Evolutionary conservation across 208 protist genomes (phyloP).

Genomic region (Trypanosomatidae sp.): DNA sequence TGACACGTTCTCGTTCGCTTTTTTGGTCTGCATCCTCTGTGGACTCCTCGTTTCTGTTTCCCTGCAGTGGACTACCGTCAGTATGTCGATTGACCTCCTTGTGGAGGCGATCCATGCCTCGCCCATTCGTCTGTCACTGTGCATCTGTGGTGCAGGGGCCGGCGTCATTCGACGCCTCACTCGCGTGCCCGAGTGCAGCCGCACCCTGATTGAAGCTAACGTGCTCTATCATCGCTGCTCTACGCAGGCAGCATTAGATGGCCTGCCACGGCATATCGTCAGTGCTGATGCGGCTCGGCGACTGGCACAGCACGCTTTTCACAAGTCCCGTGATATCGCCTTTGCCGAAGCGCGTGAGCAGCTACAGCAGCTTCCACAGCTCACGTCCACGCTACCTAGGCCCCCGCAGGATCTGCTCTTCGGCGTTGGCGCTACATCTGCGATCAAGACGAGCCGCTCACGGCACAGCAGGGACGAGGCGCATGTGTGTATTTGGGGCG

Average conservation of each 20-base stretch:
- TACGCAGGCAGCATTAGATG: constrained; percentile 37
- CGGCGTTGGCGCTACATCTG: constrained; percentile 65
- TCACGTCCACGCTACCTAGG: not conserved
- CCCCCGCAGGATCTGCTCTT: constrained; percentile 18
- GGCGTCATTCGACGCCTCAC: constrained; percentile 42
- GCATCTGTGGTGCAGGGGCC: constrained; percentile 51
- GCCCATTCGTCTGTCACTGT: constrained; percentile 35
- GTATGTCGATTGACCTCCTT: constrained; percentile 23
- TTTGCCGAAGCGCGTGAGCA: constrained; percentile 6
- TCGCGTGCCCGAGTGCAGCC: constrained; percentile 52
- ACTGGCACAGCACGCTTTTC: constrained; percentile 66
- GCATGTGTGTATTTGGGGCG: constrained; percentile 52
- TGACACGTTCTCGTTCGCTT: not conserved
- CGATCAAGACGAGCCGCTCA: constrained; percentile 38
- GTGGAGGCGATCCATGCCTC: constrained; percentile 51
- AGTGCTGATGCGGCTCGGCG: constrained; percentile 33
- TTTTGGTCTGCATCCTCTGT: not conserved
- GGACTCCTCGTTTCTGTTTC: not conserved
- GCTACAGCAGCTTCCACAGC: not conserved
- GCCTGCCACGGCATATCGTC: constrained; percentile 38
- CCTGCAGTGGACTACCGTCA: not conserved
- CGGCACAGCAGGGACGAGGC: constrained; percentile 39
- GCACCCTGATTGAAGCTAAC: constrained; percentile 46
- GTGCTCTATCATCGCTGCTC: constrained; percentile 41
- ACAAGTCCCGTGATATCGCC: constrained; percentile 11